A percentile compares a stretch with the other conserved stretches of the same genome.
Evolutionary conservation across 495 filamentous ascomycete species (phyloP).

Genomic region (Penicillium simplicissimum): DNA sequence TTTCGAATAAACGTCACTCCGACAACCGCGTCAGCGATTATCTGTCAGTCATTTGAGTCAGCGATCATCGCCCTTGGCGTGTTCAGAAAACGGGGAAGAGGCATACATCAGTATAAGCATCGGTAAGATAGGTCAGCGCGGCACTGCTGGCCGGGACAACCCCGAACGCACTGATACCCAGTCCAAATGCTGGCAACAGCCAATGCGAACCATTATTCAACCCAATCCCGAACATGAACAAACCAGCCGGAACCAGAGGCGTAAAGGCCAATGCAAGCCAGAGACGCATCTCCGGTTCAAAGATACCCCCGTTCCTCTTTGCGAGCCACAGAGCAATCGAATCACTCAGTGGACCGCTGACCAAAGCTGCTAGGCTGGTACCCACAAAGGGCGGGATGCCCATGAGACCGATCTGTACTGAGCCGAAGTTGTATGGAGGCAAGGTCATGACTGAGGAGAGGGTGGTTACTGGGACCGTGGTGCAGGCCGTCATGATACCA

Average conservation of each 20-base stretch:
- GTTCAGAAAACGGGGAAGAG: too few species aligned
- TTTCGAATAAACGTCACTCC: conserved; percentile 36
- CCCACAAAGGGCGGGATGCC: conserved; percentile 41
- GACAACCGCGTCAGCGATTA: conserved; percentile 37
- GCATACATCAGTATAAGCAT: conserved; percentile 39
- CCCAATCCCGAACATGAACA: conserved; percentile 38
- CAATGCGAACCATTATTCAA: conserved; percentile 33
- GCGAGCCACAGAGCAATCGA: conserved; percentile 30
- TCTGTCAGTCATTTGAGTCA: conserved; percentile 17
- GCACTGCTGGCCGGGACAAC: conserved; percentile 29
- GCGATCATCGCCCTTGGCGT: too few species aligned
- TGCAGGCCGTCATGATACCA: conserved; percentile 37
- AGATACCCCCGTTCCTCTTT: conserved; percentile 35
- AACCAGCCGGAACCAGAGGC: conserved; percentile 28
- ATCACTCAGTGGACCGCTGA: conserved; percentile 39
- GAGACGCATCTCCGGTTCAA: conserved; percentile 41
- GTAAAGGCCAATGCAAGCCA: conserved; percentile 27
- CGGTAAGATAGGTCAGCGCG: conserved; percentile 36
- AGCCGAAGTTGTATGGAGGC: conserved; percentile 41
- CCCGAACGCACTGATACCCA: conserved; percentile 28
- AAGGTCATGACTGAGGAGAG: conserved; percentile 33
- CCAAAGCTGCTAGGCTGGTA: conserved; percentile 31
- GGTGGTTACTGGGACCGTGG: conserved; percentile 33
- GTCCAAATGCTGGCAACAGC: conserved; percentile 31
- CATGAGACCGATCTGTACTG: conserved; percentile 39